Evolutionary conservation across 371 early-diverging fungal genomes (phyloP), one percentile per base, ranked within the genome.

Genomic region (Mucor lusitanicus): DNA sequence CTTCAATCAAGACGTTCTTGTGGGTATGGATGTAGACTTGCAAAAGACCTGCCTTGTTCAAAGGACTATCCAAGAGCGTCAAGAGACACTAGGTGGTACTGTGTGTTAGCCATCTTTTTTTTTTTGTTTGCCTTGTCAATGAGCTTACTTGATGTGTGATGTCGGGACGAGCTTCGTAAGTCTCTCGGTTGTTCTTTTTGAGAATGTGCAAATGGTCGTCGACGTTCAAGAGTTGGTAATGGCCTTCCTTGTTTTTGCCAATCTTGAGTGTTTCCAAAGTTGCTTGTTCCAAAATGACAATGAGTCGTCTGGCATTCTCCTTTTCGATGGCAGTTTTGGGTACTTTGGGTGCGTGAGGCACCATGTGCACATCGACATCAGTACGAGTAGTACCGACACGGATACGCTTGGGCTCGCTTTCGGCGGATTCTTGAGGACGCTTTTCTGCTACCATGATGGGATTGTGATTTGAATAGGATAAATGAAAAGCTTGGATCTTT

Each of bases 1-100:
- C 92, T 86, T 98, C 98, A 61, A 99, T 97, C 58, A 99, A 86
- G 11, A 96, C 97, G 69, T 96, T 95, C 77, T 92, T 93, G 63
- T 91, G 87, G 19, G 99, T 98, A 70, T 94, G 94, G 55, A 99
- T 94, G 76, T 93, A 98, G 44, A 99, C 94, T 82, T 96, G 97
- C 57, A 99, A 82, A 28, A 90, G 77, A 64, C 98, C 98, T 4
- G 99, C 94, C 81, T 99, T 98, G 88, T 98, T 98, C 71, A 99
- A 83, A 39, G 99, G 99, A 72, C 93, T 93, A 86, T 99, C 99
- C 30, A 99, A 85, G 27, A 99, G 86, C 1, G 97, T 94, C 72
- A 99, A 83, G 56, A 99, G 87, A 73, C 98, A 98, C 91, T 97
- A 30, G 71, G 13, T 59, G 61, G 35, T 9, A 42, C 62, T 21